A percentile compares a stretch with the other conserved stretches of the same genome.
Evolutionary conservation across 768 basidiomycete species (phyloP).

Genomic region (Russula sp.): DNA sequence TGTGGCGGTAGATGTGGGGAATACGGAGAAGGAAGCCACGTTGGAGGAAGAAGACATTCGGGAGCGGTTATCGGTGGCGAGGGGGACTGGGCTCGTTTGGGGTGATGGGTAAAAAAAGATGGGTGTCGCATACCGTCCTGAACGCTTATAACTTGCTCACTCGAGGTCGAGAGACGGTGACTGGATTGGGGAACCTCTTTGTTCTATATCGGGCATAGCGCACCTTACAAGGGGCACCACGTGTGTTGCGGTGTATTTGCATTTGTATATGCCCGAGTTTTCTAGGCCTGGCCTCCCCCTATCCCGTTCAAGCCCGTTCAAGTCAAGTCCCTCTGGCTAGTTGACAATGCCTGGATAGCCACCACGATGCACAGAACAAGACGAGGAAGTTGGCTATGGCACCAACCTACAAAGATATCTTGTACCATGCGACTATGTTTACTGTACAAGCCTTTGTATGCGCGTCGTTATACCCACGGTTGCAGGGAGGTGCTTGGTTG

Average conservation of each 20-base stretch:
- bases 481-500: not conserved
- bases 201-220: constrained; percentile 17
- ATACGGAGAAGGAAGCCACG: not conserved
- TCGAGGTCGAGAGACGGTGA: not conserved
- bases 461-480: constrained; percentile 6
- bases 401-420: not conserved
- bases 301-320: no score
- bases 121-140: not conserved
- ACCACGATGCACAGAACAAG: not conserved
- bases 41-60: not conserved
- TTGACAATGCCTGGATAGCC: no score
- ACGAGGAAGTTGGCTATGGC: not conserved
- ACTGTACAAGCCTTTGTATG: not conserved
- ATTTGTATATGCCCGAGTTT: not conserved
- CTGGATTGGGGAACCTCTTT: constrained; percentile 12
- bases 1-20: constrained; percentile 11
- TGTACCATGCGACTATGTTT: not conserved
- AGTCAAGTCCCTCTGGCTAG: no score
- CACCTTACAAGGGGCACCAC: not conserved
- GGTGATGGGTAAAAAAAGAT: not conserved
- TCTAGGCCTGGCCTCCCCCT: no score
- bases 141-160: constrained; percentile 5
- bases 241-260: not conserved
- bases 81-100: not conserved
- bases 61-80: not conserved